Evolutionary conservation across 495 filamentous ascomycete species (phyloP), one percentile per base, ranked within the genome.

Genomic region (Aspergillus olivimuriae): DNA sequence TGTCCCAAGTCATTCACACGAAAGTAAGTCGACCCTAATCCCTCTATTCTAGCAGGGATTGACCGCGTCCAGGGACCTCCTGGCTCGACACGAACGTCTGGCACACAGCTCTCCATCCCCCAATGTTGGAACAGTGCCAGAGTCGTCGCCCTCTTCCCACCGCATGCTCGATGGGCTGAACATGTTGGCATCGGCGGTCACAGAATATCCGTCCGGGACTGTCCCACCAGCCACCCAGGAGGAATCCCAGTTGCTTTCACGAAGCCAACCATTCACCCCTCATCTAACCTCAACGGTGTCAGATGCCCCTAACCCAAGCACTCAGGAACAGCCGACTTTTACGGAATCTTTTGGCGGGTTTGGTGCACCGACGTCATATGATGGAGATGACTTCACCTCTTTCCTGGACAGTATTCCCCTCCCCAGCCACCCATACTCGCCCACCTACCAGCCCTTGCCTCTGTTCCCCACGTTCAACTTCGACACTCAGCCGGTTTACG

Each of bases 1-100:
- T 70, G 67, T 34, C 57, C 62, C 34, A 66, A 67, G 34, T 62
- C 61, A 7, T 70, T 70, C 34, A 68, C 67, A 1, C 63, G 67
- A 37, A 67, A 69, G 65, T 68, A 44, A 1, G 62, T 57, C 22
- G 23, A n/a, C 5, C 19, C 16, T 2, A 7, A 11, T 1, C 7
- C 2, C 9, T 18, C 6, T 19, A 10, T 32, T 32, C 9, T 2
- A 32, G 4, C 8, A 3, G 20, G 12, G 18, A 24, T 21, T 24
- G 30, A 14, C 8, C 20, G 11, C 6, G 2, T 22, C 6, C 24
- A 68, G 65, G 46, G 65, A 69, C 34, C 41, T 69, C 11, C 39
- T 69, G 18, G 58, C 56, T 1, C 63, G 65, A 14, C 65, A 69
- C 57, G 58, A 62, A 23, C 56, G 65, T 31, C 52, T 69, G 5